These are phyloP conservation scores for Claviceps sp. DNA, from an alignment of 2,329 filamentous ascomycete species.

Conservation along the genomic window DNA sequence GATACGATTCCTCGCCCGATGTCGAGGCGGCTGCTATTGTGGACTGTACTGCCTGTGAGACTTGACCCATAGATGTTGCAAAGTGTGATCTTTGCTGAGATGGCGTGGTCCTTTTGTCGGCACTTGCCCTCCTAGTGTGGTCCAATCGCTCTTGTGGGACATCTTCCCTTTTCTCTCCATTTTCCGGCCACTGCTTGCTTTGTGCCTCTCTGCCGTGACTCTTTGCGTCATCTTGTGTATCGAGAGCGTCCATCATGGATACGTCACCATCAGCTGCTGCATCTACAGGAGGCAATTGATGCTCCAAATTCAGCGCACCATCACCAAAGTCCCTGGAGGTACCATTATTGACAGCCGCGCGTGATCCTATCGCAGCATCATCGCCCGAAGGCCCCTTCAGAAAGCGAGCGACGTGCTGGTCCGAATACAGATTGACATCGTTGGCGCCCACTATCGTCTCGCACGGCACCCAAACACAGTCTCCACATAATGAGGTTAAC, in stretches of 20 bases:
- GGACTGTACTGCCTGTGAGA: not conserved
- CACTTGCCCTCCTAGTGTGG: not conserved
- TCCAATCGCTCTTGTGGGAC: not conserved
- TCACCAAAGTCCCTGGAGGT: conserved; percentile 1
- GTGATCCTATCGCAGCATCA: conserved; percentile 3
- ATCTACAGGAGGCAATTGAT: not conserved
- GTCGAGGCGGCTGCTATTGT: conserved; percentile 7
- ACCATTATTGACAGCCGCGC: conserved; percentile 12
- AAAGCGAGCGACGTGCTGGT: conserved; percentile 29
- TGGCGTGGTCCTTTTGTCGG: conserved; percentile 7
- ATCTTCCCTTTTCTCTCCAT: not conserved
- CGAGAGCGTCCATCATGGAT: conserved; percentile 9
- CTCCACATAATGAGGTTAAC: conserved; percentile 59
- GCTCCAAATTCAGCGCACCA: not conserved
- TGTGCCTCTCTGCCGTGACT: not conserved
- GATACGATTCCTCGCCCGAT: conserved; percentile 31
- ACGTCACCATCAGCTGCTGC: conserved; percentile 10
- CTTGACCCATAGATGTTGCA: conserved; percentile 17
- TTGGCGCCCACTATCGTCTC: conserved; percentile 41
- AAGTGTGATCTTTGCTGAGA: conserved; percentile 7
- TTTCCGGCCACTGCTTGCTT: conserved; percentile 1
- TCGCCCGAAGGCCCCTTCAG: conserved; percentile 18
- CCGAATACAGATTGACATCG: conserved; percentile 41
- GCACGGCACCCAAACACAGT: conserved; percentile 55
- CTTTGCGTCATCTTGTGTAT: conserved; percentile 1